A percentile compares a stretch with the other conserved stretches of the same genome.
Evolutionary conservation across 192 early-diverging fungal genomes (phyloP).

Genomic region (Gaertneriomyces semiglobifer): DNA sequence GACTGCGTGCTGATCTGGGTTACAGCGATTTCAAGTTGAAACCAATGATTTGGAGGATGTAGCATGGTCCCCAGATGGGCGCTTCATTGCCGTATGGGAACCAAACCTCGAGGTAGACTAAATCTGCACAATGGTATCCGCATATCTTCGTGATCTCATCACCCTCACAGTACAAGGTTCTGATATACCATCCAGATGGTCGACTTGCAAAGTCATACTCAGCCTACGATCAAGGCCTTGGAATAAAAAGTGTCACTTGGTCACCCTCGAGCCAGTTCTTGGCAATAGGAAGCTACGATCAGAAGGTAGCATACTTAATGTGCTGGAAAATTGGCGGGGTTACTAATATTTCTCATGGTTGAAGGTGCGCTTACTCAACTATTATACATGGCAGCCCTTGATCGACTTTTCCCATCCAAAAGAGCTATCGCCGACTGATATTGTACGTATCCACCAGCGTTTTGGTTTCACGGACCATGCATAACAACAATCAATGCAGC

Average conservation of each 20-base stretch:
- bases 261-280: conserved; percentile 71
- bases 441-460: conserved; percentile 24
- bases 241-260: conserved; percentile 74
- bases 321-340: background rate
- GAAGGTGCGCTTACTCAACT: conserved; percentile 66
- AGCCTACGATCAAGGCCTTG: conserved; percentile 62
- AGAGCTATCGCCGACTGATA: conserved; percentile 28
- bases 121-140: conserved; percentile 52
- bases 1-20: background rate
- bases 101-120: conserved; percentile 59
- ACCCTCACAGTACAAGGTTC: conserved; percentile 60
- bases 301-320: conserved; percentile 55
- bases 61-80: conserved; percentile 82
- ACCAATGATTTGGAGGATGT: conserved; percentile 72
- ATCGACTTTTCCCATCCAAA: conserved; percentile 59
- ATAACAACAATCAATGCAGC: conserved; percentile 8
- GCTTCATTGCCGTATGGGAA: conserved; percentile 74
- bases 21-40: conserved; percentile 64
- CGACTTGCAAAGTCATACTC: conserved; percentile 40
- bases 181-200: conserved; percentile 71
- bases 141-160: conserved; percentile 50
- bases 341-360: conserved; percentile 5
- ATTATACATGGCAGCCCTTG: conserved; percentile 67
- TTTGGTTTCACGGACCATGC: background rate
- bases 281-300: conserved; percentile 82